Evolutionary conservation across 441 rosid genomes (phyloP), one percentile per base, ranked within the genome.

Genomic region (Croton laevigatus): DNA sequence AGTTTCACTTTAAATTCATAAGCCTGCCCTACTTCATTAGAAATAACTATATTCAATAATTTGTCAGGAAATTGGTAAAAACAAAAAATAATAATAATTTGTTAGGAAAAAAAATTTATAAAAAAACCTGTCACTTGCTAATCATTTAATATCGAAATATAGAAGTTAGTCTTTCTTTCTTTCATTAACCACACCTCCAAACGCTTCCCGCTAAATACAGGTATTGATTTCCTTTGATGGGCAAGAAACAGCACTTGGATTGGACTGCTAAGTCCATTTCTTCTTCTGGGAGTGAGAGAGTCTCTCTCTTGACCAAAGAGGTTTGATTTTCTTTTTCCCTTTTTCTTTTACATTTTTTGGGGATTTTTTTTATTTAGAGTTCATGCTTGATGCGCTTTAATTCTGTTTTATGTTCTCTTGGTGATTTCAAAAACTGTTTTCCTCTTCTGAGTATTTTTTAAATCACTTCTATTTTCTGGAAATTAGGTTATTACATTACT

Each of bases 171-270:
- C 32, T 27, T 27, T 59, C 22, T 62, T 62, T 62, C 51, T 42
- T 38, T 59, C 36, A 22, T 2, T 5, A 49, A 14, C 38, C 27
- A 52, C 22, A 52, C 32, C 1, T 13, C 19, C 34, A 57, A 48
- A 14, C 48, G 48, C 44, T 45, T 60, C 66, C 69, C 66, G 55
- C 70, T 58, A 61, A 63, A 65, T 40, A 36, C 34, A 58, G 27
- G 55, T 49, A 23, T 27, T 36, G 16, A 36, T 22, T 34, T 53
- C 55, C 10, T 46, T 44, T 69, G 72, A 88, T 89, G 97, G 93
- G 93, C 61, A 86, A 85, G 88, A 84, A 88, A 70, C 82, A 62
- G 78, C 79, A 81, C 46, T 67, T 80, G 80, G 86, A 84, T 73
- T 83, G 91, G 85, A 78, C 82, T 27, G 75, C 94, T 62, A 87